Base-by-base conservation (phyloP, 2,329 filamentous ascomycete genomes). In the Aspergillus transmontanensis region DNA sequence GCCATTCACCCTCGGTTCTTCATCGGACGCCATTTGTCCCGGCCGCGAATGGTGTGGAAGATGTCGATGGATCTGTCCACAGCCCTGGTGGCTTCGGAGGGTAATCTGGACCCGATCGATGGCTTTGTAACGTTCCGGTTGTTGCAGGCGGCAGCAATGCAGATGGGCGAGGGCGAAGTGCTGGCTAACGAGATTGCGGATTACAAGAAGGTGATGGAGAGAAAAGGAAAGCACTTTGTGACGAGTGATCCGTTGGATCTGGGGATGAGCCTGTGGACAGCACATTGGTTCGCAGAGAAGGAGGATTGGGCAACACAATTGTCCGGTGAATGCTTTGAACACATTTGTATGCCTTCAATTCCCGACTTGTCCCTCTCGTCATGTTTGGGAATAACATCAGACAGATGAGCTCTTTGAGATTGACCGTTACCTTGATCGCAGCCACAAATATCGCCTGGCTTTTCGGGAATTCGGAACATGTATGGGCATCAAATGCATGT, bases 201-300 rank as follows among this genome's bases (percentile, higher is more conserved):
- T 56, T 87, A 87, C 66, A 73, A 77, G 56, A 75, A 75, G 12
- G 78, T 87, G 3, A 83, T 86, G 78, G 71, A 73, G 28, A 72
- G 77, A 0, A 81, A 81, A 57, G 81, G 81, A 1, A 72, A 78
- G 21, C 71, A 83, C 57, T 79, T 77, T 48, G 76, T 81, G 3
- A 85, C 83, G 32, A 72, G 70, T 4, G 86, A 87, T 71, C 75
- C 81, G 21, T 71, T 87, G n/a, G 86, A 88, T 68, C 70, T 88
- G 50, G 86, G 86, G 0, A 87, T 88, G 86, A 83, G 84, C 1
- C 69, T 88, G 30, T 88, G 86, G 85, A 82, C 82, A 51, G 78
- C 79, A 26, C 84, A 87, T 64, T 84, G 86, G 73, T 80, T 82
- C 62, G 72, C 72, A 0, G 77, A 77, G 2, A 71, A 72, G 56